Base-by-base conservation (phyloP, 495 filamentous ascomycete species). In the Aspergillus diversus region DNA sequence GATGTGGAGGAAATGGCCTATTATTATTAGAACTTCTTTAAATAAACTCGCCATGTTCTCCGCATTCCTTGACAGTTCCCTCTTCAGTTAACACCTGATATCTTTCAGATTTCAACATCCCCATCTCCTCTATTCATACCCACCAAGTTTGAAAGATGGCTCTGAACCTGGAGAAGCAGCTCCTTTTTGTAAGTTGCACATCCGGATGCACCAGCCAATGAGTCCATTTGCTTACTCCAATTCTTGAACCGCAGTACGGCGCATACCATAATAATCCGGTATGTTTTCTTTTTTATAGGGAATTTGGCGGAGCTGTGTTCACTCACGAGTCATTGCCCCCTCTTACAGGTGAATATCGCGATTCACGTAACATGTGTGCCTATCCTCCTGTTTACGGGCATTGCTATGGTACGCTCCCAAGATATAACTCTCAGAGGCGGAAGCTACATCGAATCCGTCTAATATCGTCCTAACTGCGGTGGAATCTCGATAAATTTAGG, bases 291-390 rank as follows among this genome's bases (percentile, higher is more conserved):
- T 21, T 16, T 49, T 35, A 33, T 39, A 27, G 32, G 43, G 21
- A 47, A 33, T 12, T 56, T 37, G 33, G 31, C 34, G 47, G 35
- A 32, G 57, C 32, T 61, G 7, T 43, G 54, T 50, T 32, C 13
- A 54, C 15, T 33, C 16, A 48, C 35, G 33, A 33, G 51, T 13
- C 17, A 31, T 57, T n/a, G 54, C 51, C 7, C 7, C 55, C 63
- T 11, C 60, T 64, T 43, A 56, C 63, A 91, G 87, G 80, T 86
- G 70, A 99, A 99, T 70, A 79, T 97, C 57, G 83, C 84, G 27
- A 97, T 99, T 67, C 95, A 99, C 73, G 89, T 97, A 69, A 81
- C 87, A 31, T 97, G 91, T 72, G 93, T 99, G 8, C 95, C 95
- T 1, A 69, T 90, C 37, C 85, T 99, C 46, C 78, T 97, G 59